These are phyloP conservation scores for Trichoderma sp. DNA, from an alignment of 2,329 filamentous ascomycete genomes.

Conservation along the genomic window DNA sequence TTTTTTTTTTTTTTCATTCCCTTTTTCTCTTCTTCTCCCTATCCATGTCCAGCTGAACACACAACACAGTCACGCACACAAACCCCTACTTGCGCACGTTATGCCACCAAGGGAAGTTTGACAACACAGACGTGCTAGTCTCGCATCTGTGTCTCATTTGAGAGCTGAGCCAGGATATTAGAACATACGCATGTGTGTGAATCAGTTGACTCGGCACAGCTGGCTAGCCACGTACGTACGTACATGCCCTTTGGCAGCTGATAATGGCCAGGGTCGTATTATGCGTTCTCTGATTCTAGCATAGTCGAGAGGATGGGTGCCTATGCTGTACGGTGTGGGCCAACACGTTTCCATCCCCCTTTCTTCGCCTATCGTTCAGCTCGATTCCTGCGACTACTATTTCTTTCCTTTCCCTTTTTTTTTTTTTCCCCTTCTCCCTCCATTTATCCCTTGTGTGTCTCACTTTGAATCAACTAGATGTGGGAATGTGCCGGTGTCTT, in stretches of 20 bases:
- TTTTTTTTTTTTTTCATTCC: neutral
- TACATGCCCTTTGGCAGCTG: neutral
- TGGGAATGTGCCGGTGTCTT: constrained; percentile 4
- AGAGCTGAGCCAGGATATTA: neutral
- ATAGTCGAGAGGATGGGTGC: neutral
- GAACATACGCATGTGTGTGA: neutral
- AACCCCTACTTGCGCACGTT: neutral
- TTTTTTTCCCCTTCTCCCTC: neutral
- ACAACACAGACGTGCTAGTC: neutral
- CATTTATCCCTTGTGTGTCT: neutral
- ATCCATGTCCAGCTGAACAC: constrained; percentile 16
- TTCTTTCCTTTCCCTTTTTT: neutral
- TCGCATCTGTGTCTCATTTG: constrained; percentile 8
- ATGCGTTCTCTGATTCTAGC: neutral
- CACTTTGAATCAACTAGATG: constrained; percentile 4
- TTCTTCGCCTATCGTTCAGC: neutral
- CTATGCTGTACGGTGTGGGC: neutral
- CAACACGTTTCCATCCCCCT: neutral
- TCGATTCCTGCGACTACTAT: neutral
- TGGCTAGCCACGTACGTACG: no score
- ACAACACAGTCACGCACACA: neutral
- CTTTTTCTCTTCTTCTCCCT: neutral
- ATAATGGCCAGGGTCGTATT: neutral
- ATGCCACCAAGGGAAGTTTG: neutral
- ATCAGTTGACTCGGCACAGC: neutral